Evolutionary conservation across 2,329 filamentous ascomycete species (phyloP).

Genomic region (Corynespora cassiicola): DNA sequence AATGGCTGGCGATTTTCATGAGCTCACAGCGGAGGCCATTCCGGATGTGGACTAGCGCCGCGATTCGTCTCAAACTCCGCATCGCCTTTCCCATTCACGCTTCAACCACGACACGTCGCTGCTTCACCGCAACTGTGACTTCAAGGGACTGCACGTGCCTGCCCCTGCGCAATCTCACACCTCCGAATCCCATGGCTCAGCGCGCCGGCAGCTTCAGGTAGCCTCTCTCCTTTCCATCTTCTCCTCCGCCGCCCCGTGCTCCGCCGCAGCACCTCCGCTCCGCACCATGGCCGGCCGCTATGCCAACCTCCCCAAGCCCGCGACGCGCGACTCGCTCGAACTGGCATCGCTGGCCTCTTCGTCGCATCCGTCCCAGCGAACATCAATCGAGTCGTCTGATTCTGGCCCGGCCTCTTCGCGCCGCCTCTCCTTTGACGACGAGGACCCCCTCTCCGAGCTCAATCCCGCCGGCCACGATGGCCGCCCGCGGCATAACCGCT

Average conservation of each 20-base stretch:
- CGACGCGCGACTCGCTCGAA: conserved; percentile 88
- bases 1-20: conserved; percentile 13
- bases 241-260: too few species aligned
- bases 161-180: neutral
- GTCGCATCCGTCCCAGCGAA: conserved; percentile 68
- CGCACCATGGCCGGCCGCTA: conserved; percentile 47
- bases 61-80: conserved; percentile 21
- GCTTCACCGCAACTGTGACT: too few species aligned
- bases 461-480: conserved; percentile 60
- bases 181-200: conserved; percentile 35
- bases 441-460: conserved; percentile 72
- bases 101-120: conserved; percentile 13
- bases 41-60: conserved; percentile 25
- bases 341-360: conserved; percentile 93
- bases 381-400: conserved; percentile 74
- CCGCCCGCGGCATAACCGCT: conserved; percentile 63
- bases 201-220: conserved; percentile 20
- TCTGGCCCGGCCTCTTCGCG: conserved; percentile 94
- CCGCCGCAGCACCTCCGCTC: too few species aligned
- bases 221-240: too few species aligned
- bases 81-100: conserved; percentile 23
- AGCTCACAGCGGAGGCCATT: conserved; percentile 25
- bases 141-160: conserved; percentile 1
- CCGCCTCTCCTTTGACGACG: conserved; percentile 84
- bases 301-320: conserved; percentile 41